phyloP scores from a whole-genome alignment of 2,329 filamentous ascomycete genomes.

The Botryosphaeria agaves region DNA sequence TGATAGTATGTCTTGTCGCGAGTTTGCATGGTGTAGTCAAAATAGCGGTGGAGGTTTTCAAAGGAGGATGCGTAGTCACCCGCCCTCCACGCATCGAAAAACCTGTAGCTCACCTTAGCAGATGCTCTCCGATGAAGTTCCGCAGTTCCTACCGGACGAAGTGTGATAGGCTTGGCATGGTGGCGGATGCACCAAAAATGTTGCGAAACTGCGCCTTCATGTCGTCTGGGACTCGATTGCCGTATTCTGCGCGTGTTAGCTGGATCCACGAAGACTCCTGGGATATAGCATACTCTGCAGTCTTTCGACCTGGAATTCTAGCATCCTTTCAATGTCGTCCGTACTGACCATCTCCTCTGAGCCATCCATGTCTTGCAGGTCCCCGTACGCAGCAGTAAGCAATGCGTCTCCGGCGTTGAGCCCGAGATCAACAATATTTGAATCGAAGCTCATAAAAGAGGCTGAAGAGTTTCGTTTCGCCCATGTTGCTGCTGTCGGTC shows the following conservation, averaged over 20 bases:
- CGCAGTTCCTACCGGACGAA: constrained; percentile 44
- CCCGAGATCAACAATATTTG: constrained; percentile 42
- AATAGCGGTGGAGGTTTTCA: constrained; percentile 84
- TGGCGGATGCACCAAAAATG: constrained; percentile 47
- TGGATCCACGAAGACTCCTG: too few species aligned
- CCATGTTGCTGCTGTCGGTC: constrained; percentile 51
- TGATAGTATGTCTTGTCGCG: constrained; percentile 78
- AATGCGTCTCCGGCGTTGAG: constrained; percentile 33
- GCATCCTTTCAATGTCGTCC: constrained; percentile 61
- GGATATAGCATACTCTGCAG: constrained; percentile 81
- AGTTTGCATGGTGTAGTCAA: constrained; percentile 87
- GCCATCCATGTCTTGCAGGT: constrained; percentile 22
- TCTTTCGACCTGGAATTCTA: constrained; percentile 78
- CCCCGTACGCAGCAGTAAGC: constrained; percentile 32
- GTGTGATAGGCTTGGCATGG: constrained; percentile 57
- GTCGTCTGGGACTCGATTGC: constrained; percentile 57
- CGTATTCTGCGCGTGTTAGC: constrained; percentile 56
- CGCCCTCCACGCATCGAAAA: constrained; percentile 80
- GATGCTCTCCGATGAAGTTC: constrained; percentile 3
- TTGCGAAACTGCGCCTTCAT: constrained; percentile 54
- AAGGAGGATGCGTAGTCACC: constrained; percentile 84
- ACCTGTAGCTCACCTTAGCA: constrained; percentile 29
- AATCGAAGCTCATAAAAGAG: constrained; percentile 34
- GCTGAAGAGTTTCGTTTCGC: constrained; percentile 31
- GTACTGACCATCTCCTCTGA: constrained; percentile 40